Evolutionary conservation across 495 filamentous ascomycete genomes (phyloP), one percentile per base, ranked within the genome.

Genomic region (Aspergillus hancockii): DNA sequence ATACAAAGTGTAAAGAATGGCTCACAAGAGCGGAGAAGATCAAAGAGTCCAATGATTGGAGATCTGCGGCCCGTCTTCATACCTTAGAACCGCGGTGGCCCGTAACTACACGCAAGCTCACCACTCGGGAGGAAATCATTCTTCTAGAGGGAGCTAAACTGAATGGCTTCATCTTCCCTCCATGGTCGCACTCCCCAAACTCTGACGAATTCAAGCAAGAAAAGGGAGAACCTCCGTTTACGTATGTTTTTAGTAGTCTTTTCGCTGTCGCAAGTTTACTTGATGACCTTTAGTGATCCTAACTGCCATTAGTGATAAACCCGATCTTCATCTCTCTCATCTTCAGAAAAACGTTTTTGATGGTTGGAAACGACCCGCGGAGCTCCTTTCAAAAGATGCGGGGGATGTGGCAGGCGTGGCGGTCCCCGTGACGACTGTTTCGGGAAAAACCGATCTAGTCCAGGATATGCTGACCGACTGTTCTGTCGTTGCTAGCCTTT

Each of bases 381-480:
- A 93, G 56, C 82, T 71, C 59, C 74, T 72, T 59, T 68, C 55
- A 23, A 60, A 47, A 36, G 32, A 64, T 41, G 36, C 31, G n/a
- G 54, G 52, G 32, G 54, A 60, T n/a, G 21, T 47, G 25, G 28
- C 61, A n/a, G 18, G 47, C 52, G 21, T 19, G n/a, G 40, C 45
- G 43, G 13, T 50, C 13, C 77, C 79, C 32, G 66, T 81, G 14
- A 92, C 91, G 86, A 62, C 68, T 23, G 73, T 81, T 1, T 66
- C 67, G 4, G 64, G 73, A 1, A 78, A 79, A 38, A 81, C 86
- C 52, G 95, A 98, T 69, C 79, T 99, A 13, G 91, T 96, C 6
- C 94, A 99, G 74, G 94, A 98, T 69, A 81, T 95, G 41, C 88
- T 93, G 19, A 92, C 92, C 3, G 94, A 99, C 65, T 99, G 94